Evolutionary conservation across 257 asterid species (phyloP).

Genomic region (Lycium barbarum): DNA sequence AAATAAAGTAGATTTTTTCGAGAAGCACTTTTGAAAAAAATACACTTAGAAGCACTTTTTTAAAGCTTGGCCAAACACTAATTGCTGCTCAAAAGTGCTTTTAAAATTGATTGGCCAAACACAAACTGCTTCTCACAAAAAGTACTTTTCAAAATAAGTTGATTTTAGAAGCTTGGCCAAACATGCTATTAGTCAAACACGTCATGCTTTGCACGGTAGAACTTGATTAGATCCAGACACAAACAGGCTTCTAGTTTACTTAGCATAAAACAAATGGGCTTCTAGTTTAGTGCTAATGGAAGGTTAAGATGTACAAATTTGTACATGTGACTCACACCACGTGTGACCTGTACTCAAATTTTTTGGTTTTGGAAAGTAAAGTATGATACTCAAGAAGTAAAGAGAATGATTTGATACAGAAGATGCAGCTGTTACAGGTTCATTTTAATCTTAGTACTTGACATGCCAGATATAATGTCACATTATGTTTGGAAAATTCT

Average conservation of each 20-base stretch:
- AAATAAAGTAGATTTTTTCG: too few species aligned
- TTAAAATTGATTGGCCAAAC: too few species aligned
- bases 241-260: neutral
- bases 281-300: neutral
- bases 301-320: neutral
- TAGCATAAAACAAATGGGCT: slow-evolving; percentile 10
- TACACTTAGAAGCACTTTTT: too few species aligned
- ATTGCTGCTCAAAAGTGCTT: too few species aligned
- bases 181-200: neutral
- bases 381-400: neutral
- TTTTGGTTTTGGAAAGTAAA: neutral
- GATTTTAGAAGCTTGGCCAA: too few species aligned
- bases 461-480: neutral
- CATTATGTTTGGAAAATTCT: too few species aligned
- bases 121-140: too few species aligned
- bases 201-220: neutral
- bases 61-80: too few species aligned
- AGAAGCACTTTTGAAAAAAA: too few species aligned
- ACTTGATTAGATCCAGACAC: slow-evolving; percentile 14
- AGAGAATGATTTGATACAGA: slow-evolving; percentile 12
- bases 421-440: slow-evolving; percentile 14
- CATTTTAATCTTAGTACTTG: slow-evolving; percentile 9
- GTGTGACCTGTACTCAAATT: neutral
- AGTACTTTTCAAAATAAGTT: too few species aligned
- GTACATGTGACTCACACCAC: neutral